phyloP scores from a whole-genome alignment of 345 rosid genomes.

The Eucalyptus sp. region DNA sequence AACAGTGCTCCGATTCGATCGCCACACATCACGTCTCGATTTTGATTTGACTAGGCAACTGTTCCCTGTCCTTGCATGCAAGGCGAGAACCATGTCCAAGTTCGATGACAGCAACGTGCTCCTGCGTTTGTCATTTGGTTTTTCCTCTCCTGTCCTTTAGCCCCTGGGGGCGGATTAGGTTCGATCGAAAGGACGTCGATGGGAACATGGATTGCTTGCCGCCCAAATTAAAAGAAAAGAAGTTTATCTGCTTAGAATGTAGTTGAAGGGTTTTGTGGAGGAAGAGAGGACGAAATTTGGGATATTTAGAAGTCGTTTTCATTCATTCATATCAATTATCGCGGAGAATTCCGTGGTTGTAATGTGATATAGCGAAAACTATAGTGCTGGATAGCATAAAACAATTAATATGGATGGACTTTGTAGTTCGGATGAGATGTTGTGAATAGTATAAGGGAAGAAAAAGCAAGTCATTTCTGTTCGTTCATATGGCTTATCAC shows the following conservation, averaged over 20 bases:
- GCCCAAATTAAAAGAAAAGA: not conserved
- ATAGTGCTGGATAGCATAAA: not conserved
- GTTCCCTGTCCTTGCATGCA: not conserved
- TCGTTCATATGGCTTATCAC: not conserved
- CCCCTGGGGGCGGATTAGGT: not conserved
- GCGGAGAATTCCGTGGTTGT: not conserved
- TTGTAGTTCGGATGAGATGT: not conserved
- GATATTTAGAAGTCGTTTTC: not conserved
- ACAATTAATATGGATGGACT: not conserved
- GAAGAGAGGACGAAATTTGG: not conserved
- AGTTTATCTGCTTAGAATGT: not conserved
- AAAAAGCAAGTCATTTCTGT: not conserved
- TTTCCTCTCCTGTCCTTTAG: not conserved
- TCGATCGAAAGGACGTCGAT: not conserved
- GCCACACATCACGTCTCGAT: not conserved
- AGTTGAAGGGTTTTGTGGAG: not conserved
- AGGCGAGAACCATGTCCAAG: not conserved
- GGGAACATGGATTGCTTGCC: not conserved
- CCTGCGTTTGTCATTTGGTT: not conserved
- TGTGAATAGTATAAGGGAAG: not conserved
- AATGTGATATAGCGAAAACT: not conserved
- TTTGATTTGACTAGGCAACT: not conserved
- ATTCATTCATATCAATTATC: not conserved
- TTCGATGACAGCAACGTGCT: not conserved
- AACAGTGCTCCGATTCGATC: not conserved